Conservation (phyloP, 2,329 filamentous ascomycete genomes). For the Claviceps purpurea region DNA sequence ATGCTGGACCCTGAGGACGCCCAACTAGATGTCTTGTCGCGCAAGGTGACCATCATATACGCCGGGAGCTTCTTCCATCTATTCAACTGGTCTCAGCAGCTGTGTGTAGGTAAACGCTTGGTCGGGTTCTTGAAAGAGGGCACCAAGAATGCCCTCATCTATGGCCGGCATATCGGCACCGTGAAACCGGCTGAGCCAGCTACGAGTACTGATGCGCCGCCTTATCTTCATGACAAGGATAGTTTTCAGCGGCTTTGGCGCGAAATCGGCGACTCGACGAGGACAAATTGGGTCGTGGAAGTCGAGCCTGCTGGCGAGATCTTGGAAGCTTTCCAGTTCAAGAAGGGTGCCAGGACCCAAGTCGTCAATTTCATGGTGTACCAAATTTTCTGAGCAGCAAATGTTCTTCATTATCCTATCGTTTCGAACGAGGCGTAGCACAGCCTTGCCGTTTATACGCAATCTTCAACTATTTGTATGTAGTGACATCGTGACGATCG, state of each 20-base stretch:
- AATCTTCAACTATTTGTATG: not conserved
- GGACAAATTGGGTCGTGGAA: conserved; percentile 35
- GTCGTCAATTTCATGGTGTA: conserved; percentile 22
- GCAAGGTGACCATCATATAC: conserved; percentile 33
- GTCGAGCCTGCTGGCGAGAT: conserved; percentile 19
- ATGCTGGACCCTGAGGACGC: conserved; percentile 29
- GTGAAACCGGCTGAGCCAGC: conserved; percentile 12
- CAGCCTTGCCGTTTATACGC: not conserved
- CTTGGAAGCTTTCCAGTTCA: conserved; percentile 12
- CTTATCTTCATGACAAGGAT: conserved; percentile 32
- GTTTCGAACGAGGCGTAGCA: not conserved
- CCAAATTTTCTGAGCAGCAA: conserved; percentile 14
- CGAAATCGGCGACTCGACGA: conserved; percentile 34
- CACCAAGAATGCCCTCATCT: conserved; percentile 31
- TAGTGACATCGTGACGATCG: no score
- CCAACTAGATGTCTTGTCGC: conserved; percentile 20
- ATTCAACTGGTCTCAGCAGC: conserved; percentile 32
- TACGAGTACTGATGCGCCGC: conserved; percentile 13
- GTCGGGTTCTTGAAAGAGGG: conserved; percentile 31
- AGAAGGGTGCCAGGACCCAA: conserved; percentile 10
- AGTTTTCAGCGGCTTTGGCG: conserved; percentile 42
- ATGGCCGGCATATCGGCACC: conserved; percentile 37
- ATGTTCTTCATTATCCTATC: not conserved
- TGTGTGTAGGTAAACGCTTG: conserved; percentile 30
- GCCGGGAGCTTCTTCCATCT: conserved; percentile 38